Conservation (phyloP, 108 stramenopile genomes). For the Skeletonema marinoi region DNA sequence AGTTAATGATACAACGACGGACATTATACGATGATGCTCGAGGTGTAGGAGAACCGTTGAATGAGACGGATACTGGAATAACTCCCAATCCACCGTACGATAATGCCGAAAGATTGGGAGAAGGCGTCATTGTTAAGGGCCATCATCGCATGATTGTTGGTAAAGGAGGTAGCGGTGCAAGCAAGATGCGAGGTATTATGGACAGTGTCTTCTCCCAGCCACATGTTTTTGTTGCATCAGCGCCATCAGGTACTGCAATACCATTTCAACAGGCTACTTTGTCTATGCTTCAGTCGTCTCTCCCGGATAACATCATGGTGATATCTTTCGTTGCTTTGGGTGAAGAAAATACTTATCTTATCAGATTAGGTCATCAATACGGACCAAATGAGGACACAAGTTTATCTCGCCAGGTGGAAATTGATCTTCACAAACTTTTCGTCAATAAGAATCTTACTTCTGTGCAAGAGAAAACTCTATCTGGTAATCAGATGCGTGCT, state of each 20-base stretch:
- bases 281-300: constrained; percentile 29
- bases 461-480: constrained; percentile 61
- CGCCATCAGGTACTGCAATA: constrained; percentile 8
- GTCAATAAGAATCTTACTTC: constrained; percentile 24
- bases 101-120: constrained; percentile 78
- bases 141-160: constrained; percentile 84
- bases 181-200: constrained; percentile 64
- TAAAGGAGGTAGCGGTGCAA: constrained; percentile 53
- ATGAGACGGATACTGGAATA: constrained; percentile 82
- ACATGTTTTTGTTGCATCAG: constrained; percentile 66
- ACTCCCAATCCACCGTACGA: constrained; percentile 83
- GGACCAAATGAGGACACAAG: constrained; percentile 64
- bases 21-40: constrained; percentile 72
- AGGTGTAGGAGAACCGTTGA: constrained; percentile 81
- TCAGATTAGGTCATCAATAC: constrained; percentile 93
- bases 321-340: constrained; percentile 56
- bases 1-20: constrained; percentile 95
- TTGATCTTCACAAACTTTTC: constrained; percentile 60
- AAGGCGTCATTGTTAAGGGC: constrained; percentile 84
- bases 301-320: constrained; percentile 76
- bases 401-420: constrained; percentile 53
- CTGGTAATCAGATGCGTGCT: constrained; percentile 51
- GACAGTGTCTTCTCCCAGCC: constrained; percentile 79
- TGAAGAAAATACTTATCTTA: constrained; percentile 35
- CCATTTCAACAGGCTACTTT: constrained; percentile 26